Conservation (phyloP, 306 rosid genomes). For the Castanospermum australe region DNA sequence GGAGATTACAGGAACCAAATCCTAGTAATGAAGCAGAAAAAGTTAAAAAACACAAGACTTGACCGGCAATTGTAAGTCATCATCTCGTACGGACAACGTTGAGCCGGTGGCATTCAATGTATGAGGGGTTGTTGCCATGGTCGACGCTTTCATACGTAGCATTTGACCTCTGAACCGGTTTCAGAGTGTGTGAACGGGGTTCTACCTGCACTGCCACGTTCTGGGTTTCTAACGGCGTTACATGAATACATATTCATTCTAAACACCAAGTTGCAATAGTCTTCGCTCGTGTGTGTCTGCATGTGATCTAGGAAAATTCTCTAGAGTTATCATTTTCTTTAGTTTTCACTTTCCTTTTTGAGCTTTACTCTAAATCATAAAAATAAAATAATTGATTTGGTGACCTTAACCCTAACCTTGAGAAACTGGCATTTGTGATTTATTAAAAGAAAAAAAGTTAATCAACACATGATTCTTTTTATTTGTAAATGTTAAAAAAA, state of each 20-base stretch:
- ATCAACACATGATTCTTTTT: too few species aligned
- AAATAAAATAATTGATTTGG: not conserved
- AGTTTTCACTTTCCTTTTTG: not conserved
- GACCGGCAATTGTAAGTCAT: conserved; percentile 79
- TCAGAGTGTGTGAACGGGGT: conserved; percentile 57
- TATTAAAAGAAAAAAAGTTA: too few species aligned
- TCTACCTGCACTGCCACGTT: conserved; percentile 25
- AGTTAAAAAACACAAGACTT: conserved; percentile 29
- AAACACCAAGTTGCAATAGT: not conserved
- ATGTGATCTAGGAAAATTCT: conserved; percentile 25
- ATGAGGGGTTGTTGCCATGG: conserved; percentile 26
- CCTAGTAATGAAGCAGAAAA: too few species aligned
- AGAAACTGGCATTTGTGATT: conserved; percentile 2
- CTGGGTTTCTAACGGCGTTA: conserved; percentile 37
- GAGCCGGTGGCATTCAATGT: conserved; percentile 53
- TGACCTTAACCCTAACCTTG: not conserved
- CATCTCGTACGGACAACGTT: conserved; percentile 45
- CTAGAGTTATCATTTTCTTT: conserved; percentile 2
- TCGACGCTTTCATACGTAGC: conserved; percentile 54
- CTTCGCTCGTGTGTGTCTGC: conserved; percentile 37
- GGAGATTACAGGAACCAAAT: too few species aligned
- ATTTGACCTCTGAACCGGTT: conserved; percentile 56
- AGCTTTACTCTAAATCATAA: not conserved
- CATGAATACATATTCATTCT: not conserved
- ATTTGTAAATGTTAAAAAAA: too few species aligned